Evolutionary conservation across 257 asterid genomes (phyloP).

Genomic region (Gynochthodes officinalis): DNA sequence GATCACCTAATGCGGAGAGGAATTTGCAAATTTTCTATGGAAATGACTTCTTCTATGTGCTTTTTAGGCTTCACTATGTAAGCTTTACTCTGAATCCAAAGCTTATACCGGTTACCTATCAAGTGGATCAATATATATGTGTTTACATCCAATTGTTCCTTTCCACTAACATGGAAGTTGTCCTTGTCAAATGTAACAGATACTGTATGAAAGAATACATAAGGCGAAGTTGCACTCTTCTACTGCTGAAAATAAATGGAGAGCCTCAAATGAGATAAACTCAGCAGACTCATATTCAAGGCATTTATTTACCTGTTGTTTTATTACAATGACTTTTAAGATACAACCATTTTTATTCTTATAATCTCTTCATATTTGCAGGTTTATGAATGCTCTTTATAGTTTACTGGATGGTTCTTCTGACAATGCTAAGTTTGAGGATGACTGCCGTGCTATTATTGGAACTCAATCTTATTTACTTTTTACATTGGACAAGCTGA

Average conservation of each 20-base stretch:
- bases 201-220: conserved; percentile 75
- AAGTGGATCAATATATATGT: conserved; percentile 13
- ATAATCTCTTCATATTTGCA: conserved; percentile 34
- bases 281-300: conserved; percentile 66
- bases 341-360: conserved; percentile 18
- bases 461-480: conserved; percentile 89
- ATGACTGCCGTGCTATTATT: conserved; percentile 86
- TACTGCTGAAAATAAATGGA: conserved; percentile 74
- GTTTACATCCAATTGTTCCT: conserved; percentile 5
- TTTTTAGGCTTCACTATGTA: conserved; percentile 90
- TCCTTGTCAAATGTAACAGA: conserved; percentile 42
- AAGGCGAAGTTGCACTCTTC: conserved; percentile 73
- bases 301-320: conserved; percentile 29
- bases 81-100: conserved; percentile 13
- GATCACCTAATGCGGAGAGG: conserved; percentile 41
- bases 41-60: conserved; percentile 76
- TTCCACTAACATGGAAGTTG: conserved; percentile 16
- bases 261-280: conserved; percentile 44
- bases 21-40: conserved; percentile 62
- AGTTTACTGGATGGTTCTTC: conserved; percentile 77
- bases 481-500: conserved; percentile 89
- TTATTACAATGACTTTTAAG: conserved; percentile 13
- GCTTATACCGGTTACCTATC: neutral
- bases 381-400: conserved; percentile 76
- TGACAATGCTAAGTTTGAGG: conserved; percentile 86